A percentile compares a stretch with the other conserved stretches of the same genome.
Conservation (phyloP, 257 asterid genomes). For the Solanum microdontum region DNA sequence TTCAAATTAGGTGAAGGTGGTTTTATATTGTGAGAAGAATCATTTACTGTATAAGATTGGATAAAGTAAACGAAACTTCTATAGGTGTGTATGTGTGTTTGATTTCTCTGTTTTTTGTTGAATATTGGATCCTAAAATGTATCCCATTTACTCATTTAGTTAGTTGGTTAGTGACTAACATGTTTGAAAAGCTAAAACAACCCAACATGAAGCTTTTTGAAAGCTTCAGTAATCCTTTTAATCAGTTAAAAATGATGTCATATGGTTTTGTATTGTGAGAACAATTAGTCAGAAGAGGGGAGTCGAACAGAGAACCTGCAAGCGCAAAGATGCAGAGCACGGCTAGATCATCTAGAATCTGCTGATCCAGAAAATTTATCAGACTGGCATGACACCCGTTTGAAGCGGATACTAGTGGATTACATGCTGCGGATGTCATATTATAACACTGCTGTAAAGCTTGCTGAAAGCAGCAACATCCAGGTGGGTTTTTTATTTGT, state of each 20-base stretch:
- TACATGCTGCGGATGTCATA: constrained; percentile 97
- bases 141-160: neutral
- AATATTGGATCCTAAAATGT: neutral
- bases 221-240: neutral
- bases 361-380: constrained; percentile 60
- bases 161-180: neutral
- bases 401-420: constrained; percentile 86
- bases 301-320: constrained; percentile 71
- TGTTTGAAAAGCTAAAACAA: neutral
- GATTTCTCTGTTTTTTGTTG: neutral
- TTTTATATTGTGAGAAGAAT: neutral
- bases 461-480: constrained; percentile 76
- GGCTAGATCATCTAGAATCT: constrained; percentile 82
- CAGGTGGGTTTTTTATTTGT: constrained; percentile 32
- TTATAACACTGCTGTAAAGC: constrained; percentile 75
- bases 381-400: constrained; percentile 58
- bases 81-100: neutral
- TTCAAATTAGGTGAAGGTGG: neutral
- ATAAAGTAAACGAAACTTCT: neutral
- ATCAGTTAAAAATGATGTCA: neutral
- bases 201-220: neutral
- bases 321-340: constrained; percentile 80
- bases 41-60: neutral
- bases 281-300: constrained; percentile 80
- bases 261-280: constrained; percentile 3